Percentiles rank a stretch among this genome's conserved stretches.
phyloP scores from a whole-genome alignment of 2,329 filamentous ascomycete genomes.

The Fusarium pseudonygamai region DNA sequence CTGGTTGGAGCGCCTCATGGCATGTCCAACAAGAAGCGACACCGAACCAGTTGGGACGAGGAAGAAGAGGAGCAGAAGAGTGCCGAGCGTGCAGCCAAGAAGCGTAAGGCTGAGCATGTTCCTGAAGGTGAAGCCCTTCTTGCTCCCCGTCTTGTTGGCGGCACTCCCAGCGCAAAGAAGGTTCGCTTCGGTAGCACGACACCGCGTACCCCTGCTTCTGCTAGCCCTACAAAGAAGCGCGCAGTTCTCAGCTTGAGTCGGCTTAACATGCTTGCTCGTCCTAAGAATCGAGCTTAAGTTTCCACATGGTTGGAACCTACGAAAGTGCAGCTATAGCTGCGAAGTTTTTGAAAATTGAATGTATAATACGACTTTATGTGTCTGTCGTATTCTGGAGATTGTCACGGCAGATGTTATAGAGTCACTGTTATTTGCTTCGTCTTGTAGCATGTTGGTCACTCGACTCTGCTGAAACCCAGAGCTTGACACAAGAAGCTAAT shows the following conservation, averaged over 20 bases:
- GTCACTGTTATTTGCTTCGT: neutral
- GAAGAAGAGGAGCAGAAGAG: conserved; percentile 62
- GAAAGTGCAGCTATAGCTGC: neutral
- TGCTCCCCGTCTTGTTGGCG: conserved; percentile 56
- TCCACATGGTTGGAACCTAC: neutral
- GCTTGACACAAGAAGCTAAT: conserved; percentile 24
- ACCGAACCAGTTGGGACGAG: conserved; percentile 65
- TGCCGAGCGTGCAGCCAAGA: conserved; percentile 64
- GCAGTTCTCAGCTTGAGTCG: conserved; percentile 65
- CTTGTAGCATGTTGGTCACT: neutral
- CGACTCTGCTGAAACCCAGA: neutral
- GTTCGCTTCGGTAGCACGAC: conserved; percentile 41
- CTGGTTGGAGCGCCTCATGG: conserved; percentile 66
- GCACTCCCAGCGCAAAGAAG: conserved; percentile 52
- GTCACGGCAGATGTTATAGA: neutral
- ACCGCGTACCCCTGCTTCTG: conserved; percentile 40
- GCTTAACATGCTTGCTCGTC: conserved; percentile 68
- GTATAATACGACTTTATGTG: conserved; percentile 35
- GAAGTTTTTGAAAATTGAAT: conserved; percentile 14
- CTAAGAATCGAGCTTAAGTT: conserved; percentile 64
- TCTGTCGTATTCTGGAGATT: conserved; percentile 1
- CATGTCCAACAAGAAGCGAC: conserved; percentile 72
- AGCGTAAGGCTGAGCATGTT: conserved; percentile 61
- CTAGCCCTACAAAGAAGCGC: conserved; percentile 63
- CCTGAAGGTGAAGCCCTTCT: conserved; percentile 63